Evolutionary conservation across 2,329 filamentous ascomycete genomes (phyloP), one percentile per base, ranked within the genome.

Genomic region (Mollisiaceae sp.): DNA sequence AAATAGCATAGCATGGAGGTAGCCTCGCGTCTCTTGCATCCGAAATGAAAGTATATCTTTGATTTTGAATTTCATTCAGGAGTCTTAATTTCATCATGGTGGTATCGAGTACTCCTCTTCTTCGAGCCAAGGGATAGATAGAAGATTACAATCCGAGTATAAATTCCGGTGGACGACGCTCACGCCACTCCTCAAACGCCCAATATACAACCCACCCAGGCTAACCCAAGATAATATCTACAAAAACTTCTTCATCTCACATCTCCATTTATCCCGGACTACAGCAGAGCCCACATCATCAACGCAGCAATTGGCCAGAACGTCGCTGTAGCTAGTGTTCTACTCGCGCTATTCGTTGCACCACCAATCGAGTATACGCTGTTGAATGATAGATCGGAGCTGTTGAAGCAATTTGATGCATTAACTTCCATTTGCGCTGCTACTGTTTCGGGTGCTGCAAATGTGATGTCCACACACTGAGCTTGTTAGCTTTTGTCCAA

Each of bases 401-500:
- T 92, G 82, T 98, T 98, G 83, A 90, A 93, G 83, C 94, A 98
- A 80, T 97, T 97, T 15, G 87, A 84, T 65, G 84, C 82, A 76
- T 91, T 97, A 70, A 97, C 91, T 71, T 90, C 63, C 89, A 82
- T 82, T 22, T 32, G 27, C 18, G 39, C 32, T 8, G 36, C 45
- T 59, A 97, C 88, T 75, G 97, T 90, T 73, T 87, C 81, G 27
- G 91, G 91, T 1, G 93, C 91, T 57, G 90, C 92, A 73, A 98
- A 96, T 56, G 91, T 94, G 74, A 98, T 96, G 76, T 98, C 94
- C 72, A 96, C 94, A 76, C 95, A 98, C 93, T 97, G 36, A 20
- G 20, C 20, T 24, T 58, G 45, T 62, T 59, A 71, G 56, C 47
- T 61, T 60, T 22, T 66, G 47, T 12, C 35, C 27, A 32, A 32